Evolutionary conservation across 768 basidiomycete species (phyloP).

Genomic region (Amanita rubescens): DNA sequence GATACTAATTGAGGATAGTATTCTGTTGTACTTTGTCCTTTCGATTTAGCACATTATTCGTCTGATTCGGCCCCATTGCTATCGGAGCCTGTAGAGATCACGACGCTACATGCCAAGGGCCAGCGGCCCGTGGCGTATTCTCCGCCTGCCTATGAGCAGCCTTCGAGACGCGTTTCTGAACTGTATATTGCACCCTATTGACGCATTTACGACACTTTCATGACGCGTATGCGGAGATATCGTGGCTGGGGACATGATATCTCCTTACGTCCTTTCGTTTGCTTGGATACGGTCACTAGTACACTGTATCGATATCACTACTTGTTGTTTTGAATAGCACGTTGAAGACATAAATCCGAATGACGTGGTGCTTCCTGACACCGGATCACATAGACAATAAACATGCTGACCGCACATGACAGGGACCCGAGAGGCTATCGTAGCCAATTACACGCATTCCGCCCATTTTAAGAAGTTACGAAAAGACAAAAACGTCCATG

Average conservation of each 20-base stretch:
- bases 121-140: constrained; percentile 42
- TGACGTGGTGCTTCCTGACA: background rate
- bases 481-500: background rate
- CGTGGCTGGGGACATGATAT: constrained; percentile 1
- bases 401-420: background rate
- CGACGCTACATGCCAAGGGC: constrained; percentile 43
- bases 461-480: background rate
- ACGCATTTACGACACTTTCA: constrained; percentile 1
- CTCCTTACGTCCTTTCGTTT: constrained; percentile 2
- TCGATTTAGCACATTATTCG: constrained; percentile 31
- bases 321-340: background rate
- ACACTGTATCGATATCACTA: background rate
- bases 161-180: constrained; percentile 23
- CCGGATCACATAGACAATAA: background rate
- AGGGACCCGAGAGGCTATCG: background rate
- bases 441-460: background rate
- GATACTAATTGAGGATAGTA: constrained; percentile 27
- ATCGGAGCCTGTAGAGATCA: constrained; percentile 45
- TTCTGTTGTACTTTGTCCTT: constrained; percentile 38
- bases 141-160: constrained; percentile 40
- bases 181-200: constrained; percentile 14
- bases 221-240: constrained; percentile 7
- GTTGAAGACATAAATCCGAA: background rate
- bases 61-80: constrained; percentile 32
- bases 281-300: background rate